These are phyloP conservation scores for Polysphondylium violaceum DNA, from an alignment of 78 protist species.

Conservation along the genomic window DNA sequence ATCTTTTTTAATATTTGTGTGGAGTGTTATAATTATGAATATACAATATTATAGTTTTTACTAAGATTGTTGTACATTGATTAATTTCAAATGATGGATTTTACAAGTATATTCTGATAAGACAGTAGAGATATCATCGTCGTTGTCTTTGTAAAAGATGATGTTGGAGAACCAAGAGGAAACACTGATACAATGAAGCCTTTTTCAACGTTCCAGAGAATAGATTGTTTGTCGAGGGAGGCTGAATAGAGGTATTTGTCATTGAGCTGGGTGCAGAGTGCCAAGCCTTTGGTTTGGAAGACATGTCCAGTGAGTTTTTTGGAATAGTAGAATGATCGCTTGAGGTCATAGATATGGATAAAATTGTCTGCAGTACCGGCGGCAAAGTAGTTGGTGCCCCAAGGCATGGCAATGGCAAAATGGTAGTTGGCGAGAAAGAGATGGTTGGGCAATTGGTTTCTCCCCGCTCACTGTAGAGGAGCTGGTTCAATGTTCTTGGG, in stretches of 20 bases:
- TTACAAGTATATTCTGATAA: conserved; percentile 70
- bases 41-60: background rate
- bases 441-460: background rate
- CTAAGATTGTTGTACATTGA: too few species aligned
- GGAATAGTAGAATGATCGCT: background rate
- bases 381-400: conserved; percentile 31
- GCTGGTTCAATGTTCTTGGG: background rate
- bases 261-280: conserved; percentile 46
- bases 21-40: too few species aligned
- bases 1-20: too few species aligned
- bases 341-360: conserved; percentile 8
- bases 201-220: conserved; percentile 54
- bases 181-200: conserved; percentile 5
- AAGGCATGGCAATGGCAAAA: background rate
- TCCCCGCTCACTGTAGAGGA: background rate
- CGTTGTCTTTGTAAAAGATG: conserved; percentile 7
- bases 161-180: conserved; percentile 58
- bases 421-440: background rate
- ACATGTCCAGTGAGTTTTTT: conserved; percentile 6
- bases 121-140: background rate
- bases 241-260: conserved; percentile 34
- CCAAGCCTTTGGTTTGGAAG: conserved; percentile 25
- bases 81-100: conserved; percentile 47
- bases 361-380: background rate
- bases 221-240: conserved; percentile 49